Evolutionary conservation across 257 asterid genomes (phyloP).

Genomic region (Marsdenia floribunda): DNA sequence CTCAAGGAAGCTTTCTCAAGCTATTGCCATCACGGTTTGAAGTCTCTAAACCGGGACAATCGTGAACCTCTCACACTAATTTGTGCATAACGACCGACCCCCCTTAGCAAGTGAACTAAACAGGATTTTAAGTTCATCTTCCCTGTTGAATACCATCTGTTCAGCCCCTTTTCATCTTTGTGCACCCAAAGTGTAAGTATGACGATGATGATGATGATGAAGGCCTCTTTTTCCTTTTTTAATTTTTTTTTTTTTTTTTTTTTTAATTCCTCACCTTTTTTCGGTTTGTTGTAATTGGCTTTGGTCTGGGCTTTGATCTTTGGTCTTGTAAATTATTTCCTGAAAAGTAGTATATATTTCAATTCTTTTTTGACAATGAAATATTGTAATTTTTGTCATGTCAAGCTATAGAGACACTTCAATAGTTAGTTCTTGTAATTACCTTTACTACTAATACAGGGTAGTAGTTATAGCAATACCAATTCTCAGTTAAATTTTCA

Average conservation of each 20-base stretch:
- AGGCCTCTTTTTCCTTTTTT: conserved; percentile 20
- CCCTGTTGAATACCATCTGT: conserved; percentile 27
- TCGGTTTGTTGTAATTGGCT: conserved; percentile 19
- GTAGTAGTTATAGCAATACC: conserved; percentile 6
- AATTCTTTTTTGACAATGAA: neutral
- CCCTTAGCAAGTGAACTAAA: conserved; percentile 23
- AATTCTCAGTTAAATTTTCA: neutral
- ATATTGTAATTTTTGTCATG: conserved; percentile 7
- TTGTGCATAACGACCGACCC: conserved; percentile 32
- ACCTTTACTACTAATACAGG: conserved; percentile 9
- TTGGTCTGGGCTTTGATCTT: conserved; percentile 20
- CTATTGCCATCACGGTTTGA: conserved; percentile 59
- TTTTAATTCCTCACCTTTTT: conserved; percentile 11
- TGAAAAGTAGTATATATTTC: conserved; percentile 28
- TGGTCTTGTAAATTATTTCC: conserved; percentile 47
- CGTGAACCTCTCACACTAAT: conserved; percentile 24
- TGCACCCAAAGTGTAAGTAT: conserved; percentile 43
- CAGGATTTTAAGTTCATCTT: conserved; percentile 19
- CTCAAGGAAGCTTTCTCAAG: conserved; percentile 72
- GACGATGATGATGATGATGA: conserved; percentile 15
- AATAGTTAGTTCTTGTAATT: conserved; percentile 6
- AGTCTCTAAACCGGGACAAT: conserved; percentile 38
- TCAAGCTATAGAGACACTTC: conserved; percentile 3
- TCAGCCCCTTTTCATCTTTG: conserved; percentile 24
- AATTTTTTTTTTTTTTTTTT: conserved; percentile 14